These are phyloP conservation scores for Akanthomyces lecanii DNA, from an alignment of 2,329 filamentous ascomycete species.

Conservation along the genomic window DNA sequence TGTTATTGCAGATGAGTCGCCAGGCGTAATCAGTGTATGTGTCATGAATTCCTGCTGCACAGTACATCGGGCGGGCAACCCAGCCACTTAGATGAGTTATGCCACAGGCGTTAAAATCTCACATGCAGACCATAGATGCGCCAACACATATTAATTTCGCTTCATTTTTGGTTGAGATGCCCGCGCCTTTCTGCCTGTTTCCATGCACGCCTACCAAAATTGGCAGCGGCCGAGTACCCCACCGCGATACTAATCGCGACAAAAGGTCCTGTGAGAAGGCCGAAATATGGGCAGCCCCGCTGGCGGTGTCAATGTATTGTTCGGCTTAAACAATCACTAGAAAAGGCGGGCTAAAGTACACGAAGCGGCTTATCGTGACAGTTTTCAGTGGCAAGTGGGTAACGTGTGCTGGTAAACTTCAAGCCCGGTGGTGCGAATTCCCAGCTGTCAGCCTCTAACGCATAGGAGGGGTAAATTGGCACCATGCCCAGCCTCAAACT, in stretches of 20 bases:
- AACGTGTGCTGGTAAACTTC: background rate
- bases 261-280: conserved; percentile 1
- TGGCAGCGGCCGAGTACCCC: background rate
- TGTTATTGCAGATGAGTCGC: too few species aligned
- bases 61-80: too few species aligned
- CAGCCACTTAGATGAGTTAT: too few species aligned
- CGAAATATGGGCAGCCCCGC: background rate
- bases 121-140: too few species aligned
- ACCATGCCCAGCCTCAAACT: background rate
- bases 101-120: too few species aligned
- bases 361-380: background rate
- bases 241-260: background rate
- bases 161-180: background rate
- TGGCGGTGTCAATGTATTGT: background rate
- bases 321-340: background rate
- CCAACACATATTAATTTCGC: too few species aligned
- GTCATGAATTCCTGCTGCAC: too few species aligned
- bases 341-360: background rate
- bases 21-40: too few species aligned
- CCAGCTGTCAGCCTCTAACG: background rate
- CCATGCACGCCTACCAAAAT: background rate
- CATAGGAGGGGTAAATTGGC: conserved; percentile 2
- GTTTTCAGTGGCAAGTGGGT: background rate
- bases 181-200: background rate
- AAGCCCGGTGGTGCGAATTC: background rate